Conservation (phyloP, 768 basidiomycete species). For the Auriscalpium vulgare region DNA sequence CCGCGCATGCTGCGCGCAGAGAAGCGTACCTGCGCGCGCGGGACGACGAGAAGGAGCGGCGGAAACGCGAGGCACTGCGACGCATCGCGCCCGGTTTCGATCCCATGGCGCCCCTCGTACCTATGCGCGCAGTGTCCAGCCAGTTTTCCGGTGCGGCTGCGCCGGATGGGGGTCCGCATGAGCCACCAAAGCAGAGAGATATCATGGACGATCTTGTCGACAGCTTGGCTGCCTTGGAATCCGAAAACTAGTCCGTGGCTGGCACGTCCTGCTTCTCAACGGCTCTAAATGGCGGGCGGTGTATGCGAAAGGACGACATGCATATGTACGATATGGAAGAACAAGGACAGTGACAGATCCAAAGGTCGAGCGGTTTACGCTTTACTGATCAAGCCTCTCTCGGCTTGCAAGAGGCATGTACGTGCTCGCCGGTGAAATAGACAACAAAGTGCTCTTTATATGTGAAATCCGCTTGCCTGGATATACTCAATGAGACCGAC, state of each 20-base stretch:
- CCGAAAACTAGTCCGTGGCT: too few species aligned
- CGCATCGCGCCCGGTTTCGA: slow-evolving; percentile 83
- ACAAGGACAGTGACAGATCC: too few species aligned
- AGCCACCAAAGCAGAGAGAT: too few species aligned
- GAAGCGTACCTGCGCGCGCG: slow-evolving; percentile 63
- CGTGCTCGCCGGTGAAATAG: slow-evolving; percentile 1
- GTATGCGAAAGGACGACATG: too few species aligned
- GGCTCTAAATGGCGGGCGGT: too few species aligned
- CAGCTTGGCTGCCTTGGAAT: too few species aligned
- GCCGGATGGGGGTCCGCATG: neutral
- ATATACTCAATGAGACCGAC: too few species aligned
- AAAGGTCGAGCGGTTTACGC: too few species aligned
- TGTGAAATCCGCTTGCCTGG: neutral
- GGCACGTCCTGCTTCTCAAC: too few species aligned
- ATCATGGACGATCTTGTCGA: too few species aligned
- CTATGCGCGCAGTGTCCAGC: neutral
- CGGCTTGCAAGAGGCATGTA: slow-evolving; percentile 1
- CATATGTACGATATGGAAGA: too few species aligned
- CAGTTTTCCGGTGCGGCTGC: neutral
- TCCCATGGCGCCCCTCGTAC: slow-evolving; percentile 6
- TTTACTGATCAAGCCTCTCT: neutral
- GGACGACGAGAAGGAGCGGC: slow-evolving; percentile 69
- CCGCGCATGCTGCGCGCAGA: slow-evolving; percentile 56
- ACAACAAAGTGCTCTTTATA: slow-evolving; percentile 1
- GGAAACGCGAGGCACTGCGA: slow-evolving; percentile 56